These are phyloP conservation scores for Entelexis sorbosivorans DNA, from an alignment of 1,139 yeast species.

Conservation along the genomic window DNA sequence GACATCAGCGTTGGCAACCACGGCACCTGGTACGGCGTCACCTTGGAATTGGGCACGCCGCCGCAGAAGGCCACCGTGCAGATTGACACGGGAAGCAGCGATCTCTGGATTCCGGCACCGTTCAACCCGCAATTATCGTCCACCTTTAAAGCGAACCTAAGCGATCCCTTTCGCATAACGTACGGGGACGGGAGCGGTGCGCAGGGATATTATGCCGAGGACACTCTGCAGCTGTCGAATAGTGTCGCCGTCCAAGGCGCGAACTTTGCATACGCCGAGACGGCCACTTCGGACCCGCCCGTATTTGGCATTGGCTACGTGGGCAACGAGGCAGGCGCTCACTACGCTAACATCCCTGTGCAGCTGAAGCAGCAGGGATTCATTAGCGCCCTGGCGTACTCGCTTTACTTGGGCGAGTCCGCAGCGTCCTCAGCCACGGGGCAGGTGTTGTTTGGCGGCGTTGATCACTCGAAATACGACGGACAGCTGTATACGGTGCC, in stretches of 20 bases:
- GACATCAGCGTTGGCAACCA: background rate
- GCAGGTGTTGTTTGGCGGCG: conserved; percentile 45
- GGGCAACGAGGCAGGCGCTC: background rate
- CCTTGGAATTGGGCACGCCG: conserved; percentile 12
- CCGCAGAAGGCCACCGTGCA: conserved; percentile 9
- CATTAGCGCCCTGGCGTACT: conserved; percentile 35
- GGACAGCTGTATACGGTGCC: conserved; percentile 36
- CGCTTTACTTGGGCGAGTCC: conserved; percentile 39
- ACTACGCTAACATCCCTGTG: conserved; percentile 19
- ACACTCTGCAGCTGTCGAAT: conserved; percentile 33
- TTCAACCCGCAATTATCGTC: conserved; percentile 6
- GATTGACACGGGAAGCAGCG: conserved; percentile 15
- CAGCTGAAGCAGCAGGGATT: conserved; percentile 21
- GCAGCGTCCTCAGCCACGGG: conserved; percentile 31
- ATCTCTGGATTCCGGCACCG: conserved; percentile 10
- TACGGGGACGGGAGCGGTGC: conserved; percentile 57
- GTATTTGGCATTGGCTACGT: conserved; percentile 48
- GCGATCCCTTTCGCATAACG: conserved; percentile 22
- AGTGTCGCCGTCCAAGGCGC: conserved; percentile 25
- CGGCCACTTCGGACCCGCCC: conserved; percentile 43
- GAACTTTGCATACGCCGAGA: conserved; percentile 47
- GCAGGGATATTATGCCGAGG: conserved; percentile 51
- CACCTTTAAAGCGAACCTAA: conserved; percentile 30
- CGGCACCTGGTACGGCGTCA: conserved; percentile 10
- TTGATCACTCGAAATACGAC: conserved; percentile 42